Base-by-base conservation (phyloP, 176 grass and related monocot genomes). In the Eleusine coracana region DNA sequence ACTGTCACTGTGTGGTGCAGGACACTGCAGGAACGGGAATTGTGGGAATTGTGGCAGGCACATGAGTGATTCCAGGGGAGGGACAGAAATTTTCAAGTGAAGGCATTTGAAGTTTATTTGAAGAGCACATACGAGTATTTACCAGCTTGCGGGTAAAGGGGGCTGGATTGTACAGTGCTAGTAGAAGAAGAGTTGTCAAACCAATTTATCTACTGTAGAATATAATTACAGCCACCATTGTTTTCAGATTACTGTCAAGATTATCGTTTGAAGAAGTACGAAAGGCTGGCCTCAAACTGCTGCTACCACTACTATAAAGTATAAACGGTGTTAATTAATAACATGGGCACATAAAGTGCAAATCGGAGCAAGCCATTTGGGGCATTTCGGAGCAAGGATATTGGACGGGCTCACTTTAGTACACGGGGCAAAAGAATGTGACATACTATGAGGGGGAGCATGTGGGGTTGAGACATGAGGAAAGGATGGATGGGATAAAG, bases 401-500 rank as follows among this genome's bases (percentile, higher is more conserved):
- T 51, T 40, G 65, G 54, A 48, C 77, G n/a, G 41, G 70, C 36
- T 67, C 60, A 55, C 31, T 70, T 70, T 27, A 60, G 49, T 74
- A 77, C 65, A 70, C 34, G 21, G 66, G 45, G 66, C 28, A 39
- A 18, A 17, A 51, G 70, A 56, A 25, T 52, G 10, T 45, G 64
- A 61, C 52, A 52, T 25, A n/a, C n/a, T n/a, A 6, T 37, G 52
- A 11, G 42, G 31, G 40, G 75, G 76, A 31, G 69, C 81, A 62
- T 25, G 39, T 48, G 51, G 55, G 76, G 44, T 56, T 46, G 42
- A 81, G 69, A 73, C 12, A 80, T 48, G 45, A 48, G 11, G 14
- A 59, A 73, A 45, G 44, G 5, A 67, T 60, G 54, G 28, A 58
- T 59, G 36, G 59, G 78, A 86, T 73, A 86, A 82, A 78, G 62